Conservation (phyloP, 257 asterid genomes). For the Lycium barbarum region DNA sequence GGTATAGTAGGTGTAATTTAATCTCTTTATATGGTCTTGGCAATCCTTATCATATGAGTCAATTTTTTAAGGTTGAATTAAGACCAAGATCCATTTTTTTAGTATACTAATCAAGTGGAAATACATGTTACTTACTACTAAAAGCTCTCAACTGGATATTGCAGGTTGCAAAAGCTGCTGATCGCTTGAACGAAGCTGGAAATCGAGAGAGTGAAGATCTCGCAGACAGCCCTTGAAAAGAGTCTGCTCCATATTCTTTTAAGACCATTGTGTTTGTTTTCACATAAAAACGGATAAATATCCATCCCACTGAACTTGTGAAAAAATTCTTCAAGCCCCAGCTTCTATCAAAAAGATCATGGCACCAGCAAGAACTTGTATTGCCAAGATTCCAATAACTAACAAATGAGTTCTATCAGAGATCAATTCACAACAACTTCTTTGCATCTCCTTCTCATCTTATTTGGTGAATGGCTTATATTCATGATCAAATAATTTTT, state of each 20-base stretch:
- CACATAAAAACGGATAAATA: too few species aligned
- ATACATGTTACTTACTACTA: not conserved
- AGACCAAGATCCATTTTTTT: too few species aligned
- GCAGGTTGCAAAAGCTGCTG: slow-evolving; percentile 44
- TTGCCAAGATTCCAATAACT: too few species aligned
- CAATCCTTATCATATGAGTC: too few species aligned
- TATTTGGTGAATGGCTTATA: not conserved
- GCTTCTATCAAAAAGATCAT: not conserved
- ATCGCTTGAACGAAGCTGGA: slow-evolving; percentile 38
- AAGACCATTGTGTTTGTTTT: not conserved
- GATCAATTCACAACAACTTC: too few species aligned
- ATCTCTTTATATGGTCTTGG: too few species aligned
- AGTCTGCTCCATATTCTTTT: not conserved
- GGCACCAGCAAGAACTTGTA: not conserved
- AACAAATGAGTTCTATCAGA: too few species aligned
- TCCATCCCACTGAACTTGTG: too few species aligned
- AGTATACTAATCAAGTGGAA: not conserved
- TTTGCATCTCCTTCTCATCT: not conserved
- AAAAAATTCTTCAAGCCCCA: not conserved
- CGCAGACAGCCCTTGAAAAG: not conserved
- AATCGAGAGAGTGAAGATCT: slow-evolving; percentile 12
- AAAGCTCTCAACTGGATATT: not conserved
- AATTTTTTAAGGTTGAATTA: too few species aligned
- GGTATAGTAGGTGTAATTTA: too few species aligned
- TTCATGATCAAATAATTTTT: not conserved